phyloP scores from a whole-genome alignment of 2,329 filamentous ascomycete species.

The Fusarium camptoceras region DNA sequence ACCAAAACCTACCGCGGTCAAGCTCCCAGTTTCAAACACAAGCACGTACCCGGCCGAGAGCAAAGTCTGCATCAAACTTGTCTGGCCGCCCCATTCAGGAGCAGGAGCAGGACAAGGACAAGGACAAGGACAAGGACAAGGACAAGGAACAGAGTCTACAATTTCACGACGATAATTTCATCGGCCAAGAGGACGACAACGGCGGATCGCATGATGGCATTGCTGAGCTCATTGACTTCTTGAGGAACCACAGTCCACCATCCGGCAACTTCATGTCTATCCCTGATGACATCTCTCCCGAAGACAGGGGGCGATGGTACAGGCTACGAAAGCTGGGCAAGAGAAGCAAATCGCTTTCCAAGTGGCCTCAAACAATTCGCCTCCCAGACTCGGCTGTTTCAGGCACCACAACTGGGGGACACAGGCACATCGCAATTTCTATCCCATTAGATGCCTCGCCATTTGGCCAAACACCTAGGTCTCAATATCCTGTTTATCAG shows the following conservation, averaged over 20 bases:
- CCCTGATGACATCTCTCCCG: slow-evolving; percentile 48
- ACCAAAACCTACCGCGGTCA: slow-evolving; percentile 10
- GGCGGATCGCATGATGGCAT: slow-evolving; percentile 45
- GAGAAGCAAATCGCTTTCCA: slow-evolving; percentile 52
- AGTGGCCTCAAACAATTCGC: slow-evolving; percentile 49
- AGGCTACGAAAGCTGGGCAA: slow-evolving; percentile 56
- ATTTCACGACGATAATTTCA: slow-evolving; percentile 40
- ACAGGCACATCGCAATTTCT: slow-evolving; percentile 71
- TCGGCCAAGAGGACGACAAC: slow-evolving; percentile 31
- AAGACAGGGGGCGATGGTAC: slow-evolving; percentile 55
- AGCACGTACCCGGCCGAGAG: slow-evolving; percentile 39
- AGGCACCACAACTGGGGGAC: slow-evolving; percentile 63
- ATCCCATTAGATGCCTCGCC: slow-evolving; percentile 66
- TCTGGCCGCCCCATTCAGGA: slow-evolving; percentile 25
- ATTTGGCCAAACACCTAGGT: slow-evolving; percentile 50
- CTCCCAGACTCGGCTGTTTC: slow-evolving; percentile 69
- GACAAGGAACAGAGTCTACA: slow-evolving; percentile 1
- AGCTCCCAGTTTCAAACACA: slow-evolving; percentile 2
- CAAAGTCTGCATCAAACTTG: slow-evolving; percentile 43
- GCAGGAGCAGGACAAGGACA: slow-evolving; percentile 10
- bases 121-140: slow-evolving; percentile 1
- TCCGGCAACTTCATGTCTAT: slow-evolving; percentile 63
- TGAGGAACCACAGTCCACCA: slow-evolving; percentile 62
- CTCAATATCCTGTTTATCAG: slow-evolving; percentile 52
- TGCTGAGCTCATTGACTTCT: slow-evolving; percentile 60